A percentile compares a stretch with the other conserved stretches of the same genome.
Evolutionary conservation across 768 basidiomycete species (phyloP).

Genomic region (Sporobolomyces roseus): DNA sequence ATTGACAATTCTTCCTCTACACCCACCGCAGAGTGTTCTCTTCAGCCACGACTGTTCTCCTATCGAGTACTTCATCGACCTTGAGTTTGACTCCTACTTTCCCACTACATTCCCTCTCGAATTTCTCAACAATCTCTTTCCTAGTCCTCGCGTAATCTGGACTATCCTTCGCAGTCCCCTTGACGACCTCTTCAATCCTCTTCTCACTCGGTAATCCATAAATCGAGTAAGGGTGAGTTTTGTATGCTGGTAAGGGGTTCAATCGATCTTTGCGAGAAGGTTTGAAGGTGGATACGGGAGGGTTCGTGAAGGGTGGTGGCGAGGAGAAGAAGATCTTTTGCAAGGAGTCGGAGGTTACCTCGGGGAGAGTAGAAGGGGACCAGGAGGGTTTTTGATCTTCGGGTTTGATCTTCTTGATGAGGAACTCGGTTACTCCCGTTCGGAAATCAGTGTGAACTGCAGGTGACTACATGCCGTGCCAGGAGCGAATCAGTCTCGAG

Average conservation of each 20-base stretch:
- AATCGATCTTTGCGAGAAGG: conserved; percentile 37
- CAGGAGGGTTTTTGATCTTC: conserved; percentile 59
- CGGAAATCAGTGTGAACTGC: conserved; percentile 77
- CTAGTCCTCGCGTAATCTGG: conserved; percentile 61
- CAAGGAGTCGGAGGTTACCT: conserved; percentile 60
- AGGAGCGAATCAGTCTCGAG: background rate
- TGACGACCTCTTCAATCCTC: conserved; percentile 65
- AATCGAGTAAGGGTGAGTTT: conserved; percentile 48
- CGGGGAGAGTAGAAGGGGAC: conserved; percentile 63
- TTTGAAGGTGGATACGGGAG: conserved; percentile 32
- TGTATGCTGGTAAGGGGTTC: conserved; percentile 44
- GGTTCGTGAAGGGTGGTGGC: conserved; percentile 35
- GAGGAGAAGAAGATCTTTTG: conserved; percentile 62
- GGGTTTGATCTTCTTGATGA: conserved; percentile 52
- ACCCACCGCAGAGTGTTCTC: conserved; percentile 43
- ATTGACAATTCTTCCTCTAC: background rate
- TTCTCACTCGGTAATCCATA: conserved; percentile 72
- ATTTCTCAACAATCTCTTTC: conserved; percentile 62
- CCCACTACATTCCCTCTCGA: conserved; percentile 55
- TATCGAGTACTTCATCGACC: conserved; percentile 67
- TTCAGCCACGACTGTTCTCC: conserved; percentile 57
- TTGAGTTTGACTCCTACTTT: conserved; percentile 69
- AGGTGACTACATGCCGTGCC: conserved; percentile 45
- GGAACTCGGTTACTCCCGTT: conserved; percentile 70
- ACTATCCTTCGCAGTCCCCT: conserved; percentile 61